These are phyloP conservation scores for Penicillium italicum DNA, from an alignment of 2,329 filamentous ascomycete genomes.

Conservation along the genomic window DNA sequence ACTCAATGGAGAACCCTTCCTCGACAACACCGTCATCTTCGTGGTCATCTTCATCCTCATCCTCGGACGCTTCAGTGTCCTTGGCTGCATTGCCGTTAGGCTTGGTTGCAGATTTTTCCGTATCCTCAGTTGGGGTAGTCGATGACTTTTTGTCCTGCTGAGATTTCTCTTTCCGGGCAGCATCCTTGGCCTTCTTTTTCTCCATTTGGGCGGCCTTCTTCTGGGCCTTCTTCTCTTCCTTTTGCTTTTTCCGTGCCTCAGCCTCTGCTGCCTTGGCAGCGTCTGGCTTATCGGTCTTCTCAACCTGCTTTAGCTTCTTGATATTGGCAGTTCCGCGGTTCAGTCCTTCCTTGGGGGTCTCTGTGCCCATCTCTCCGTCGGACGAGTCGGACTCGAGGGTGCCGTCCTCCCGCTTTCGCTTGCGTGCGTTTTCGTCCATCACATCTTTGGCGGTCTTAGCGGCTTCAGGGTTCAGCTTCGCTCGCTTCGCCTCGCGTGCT, in stretches of 20 bases:
- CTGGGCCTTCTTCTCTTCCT: constrained; percentile 39
- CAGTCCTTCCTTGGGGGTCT: constrained; percentile 60
- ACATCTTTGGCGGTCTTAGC: constrained; percentile 90
- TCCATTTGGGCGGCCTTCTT: constrained; percentile 53
- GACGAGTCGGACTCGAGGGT: constrained; percentile 48
- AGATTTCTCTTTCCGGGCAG: constrained; percentile 34
- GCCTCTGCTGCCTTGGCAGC: constrained; percentile 31
- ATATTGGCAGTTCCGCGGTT: constrained; percentile 45
- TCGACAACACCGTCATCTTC: constrained; percentile 43
- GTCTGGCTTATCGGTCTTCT: constrained; percentile 23
- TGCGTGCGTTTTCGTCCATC: constrained; percentile 77
- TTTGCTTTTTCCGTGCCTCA: constrained; percentile 37
- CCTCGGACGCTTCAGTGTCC: constrained; percentile 19
- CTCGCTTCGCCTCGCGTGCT: constrained; percentile 74
- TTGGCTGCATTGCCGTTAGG: constrained; percentile 13
- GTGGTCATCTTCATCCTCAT: constrained; percentile 28
- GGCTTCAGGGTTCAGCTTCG: constrained; percentile 87
- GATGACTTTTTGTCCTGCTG: constrained; percentile 26
- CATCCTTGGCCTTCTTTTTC: constrained; percentile 46
- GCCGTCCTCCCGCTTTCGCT: constrained; percentile 71
- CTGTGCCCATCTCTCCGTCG: constrained; percentile 43
- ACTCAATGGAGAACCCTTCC: constrained; percentile 51
- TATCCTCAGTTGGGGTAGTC: constrained; percentile 15
- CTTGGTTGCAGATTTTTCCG: constrained; percentile 24
- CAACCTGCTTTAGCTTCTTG: constrained; percentile 56